Percentiles rank a stretch among this genome's conserved stretches.
Evolutionary conservation across 805 yeast genomes (phyloP).

Genomic region (Huiozyma naganishii): DNA sequence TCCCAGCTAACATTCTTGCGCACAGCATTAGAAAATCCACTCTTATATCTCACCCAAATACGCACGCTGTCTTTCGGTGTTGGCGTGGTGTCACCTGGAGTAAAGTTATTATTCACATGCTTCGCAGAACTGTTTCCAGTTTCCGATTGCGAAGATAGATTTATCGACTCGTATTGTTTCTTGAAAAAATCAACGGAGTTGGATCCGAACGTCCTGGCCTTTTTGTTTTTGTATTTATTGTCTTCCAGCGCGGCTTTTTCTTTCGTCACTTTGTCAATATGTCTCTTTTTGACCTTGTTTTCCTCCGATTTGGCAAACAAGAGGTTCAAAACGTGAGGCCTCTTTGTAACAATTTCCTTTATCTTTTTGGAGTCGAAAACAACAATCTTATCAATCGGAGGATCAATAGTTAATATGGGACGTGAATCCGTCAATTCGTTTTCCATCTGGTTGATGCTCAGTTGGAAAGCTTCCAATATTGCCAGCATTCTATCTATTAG

Average conservation of each 20-base stretch:
- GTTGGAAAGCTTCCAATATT: conserved; percentile 31
- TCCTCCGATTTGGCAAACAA: conserved; percentile 24
- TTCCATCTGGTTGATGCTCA: conserved; percentile 29
- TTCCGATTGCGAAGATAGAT: not conserved
- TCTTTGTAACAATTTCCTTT: conserved; percentile 16
- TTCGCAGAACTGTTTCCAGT: not conserved
- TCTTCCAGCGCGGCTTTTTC: conserved; percentile 13
- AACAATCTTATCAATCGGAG: conserved; percentile 22
- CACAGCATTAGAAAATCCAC: conserved; percentile 89
- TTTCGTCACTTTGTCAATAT: conserved; percentile 14
- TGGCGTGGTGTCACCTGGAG: not conserved
- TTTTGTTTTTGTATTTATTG: conserved; percentile 13
- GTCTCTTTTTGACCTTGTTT: conserved; percentile 26
- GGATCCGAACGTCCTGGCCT: conserved; percentile 2
- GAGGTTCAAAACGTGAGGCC: conserved; percentile 16
- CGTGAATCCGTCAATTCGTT: conserved; percentile 20
- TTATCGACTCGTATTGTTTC: conserved; percentile 29
- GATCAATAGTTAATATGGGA: conserved; percentile 15
- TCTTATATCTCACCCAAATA: conserved; percentile 84
- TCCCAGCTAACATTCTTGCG: conserved; percentile 73
- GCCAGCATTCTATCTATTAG: conserved; percentile 30
- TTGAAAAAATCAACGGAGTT: conserved; percentile 32
- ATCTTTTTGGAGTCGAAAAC: conserved; percentile 15
- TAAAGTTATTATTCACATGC: not conserved
- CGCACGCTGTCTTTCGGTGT: conserved; percentile 5